These are phyloP conservation scores for Eucalyptus decipiens DNA, from an alignment of 345 rosid genomes.

Conservation along the genomic window DNA sequence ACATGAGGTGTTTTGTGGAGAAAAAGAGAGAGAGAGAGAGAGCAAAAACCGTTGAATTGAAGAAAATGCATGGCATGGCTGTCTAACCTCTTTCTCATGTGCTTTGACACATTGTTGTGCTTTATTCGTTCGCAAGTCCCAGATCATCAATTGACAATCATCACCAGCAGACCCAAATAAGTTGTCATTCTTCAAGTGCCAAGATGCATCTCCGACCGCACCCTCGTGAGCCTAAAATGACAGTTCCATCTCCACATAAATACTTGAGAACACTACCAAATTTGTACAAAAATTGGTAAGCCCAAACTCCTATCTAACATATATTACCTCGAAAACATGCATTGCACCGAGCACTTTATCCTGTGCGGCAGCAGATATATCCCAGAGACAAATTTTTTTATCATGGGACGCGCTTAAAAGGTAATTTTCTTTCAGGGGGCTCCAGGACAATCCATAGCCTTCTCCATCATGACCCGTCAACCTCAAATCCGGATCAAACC, in stretches of 20 bases:
- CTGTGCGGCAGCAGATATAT: slow-evolving; percentile 43
- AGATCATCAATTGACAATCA: slow-evolving; percentile 74
- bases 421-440: slow-evolving; percentile 70
- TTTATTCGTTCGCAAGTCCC: slow-evolving; percentile 81
- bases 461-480: slow-evolving; percentile 84
- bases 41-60: neutral
- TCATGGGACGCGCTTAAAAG: slow-evolving; percentile 92
- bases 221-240: slow-evolving; percentile 56
- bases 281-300: no score
- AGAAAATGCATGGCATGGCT: neutral
- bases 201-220: slow-evolving; percentile 74
- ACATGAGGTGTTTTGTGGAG: neutral
- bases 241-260: neutral
- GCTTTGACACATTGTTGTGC: slow-evolving; percentile 53
- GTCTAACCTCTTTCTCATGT: slow-evolving; percentile 74
- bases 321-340: slow-evolving; percentile 61
- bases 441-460: slow-evolving; percentile 97
- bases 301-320: neutral
- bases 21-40: no score
- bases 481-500: slow-evolving; percentile 73
- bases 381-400: slow-evolving; percentile 81
- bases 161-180: slow-evolving; percentile 85
- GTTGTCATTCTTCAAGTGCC: slow-evolving; percentile 82
- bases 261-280: neutral
- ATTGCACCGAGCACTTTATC: slow-evolving; percentile 52